phyloP scores from a whole-genome alignment of 495 filamentous ascomycete genomes.

The Penicillium turbatum region DNA sequence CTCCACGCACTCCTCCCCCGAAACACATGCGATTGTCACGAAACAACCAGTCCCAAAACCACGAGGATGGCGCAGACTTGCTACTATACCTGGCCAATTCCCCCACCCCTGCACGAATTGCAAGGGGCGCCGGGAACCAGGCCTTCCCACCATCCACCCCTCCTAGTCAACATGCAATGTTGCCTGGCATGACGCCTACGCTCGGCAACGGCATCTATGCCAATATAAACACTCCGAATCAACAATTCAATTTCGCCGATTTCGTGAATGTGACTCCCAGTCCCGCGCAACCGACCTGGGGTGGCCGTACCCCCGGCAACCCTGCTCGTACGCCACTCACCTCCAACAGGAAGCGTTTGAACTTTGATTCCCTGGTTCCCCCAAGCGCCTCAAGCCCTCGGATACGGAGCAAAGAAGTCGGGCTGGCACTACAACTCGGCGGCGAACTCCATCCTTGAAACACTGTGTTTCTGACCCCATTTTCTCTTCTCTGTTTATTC shows the following conservation, averaged over 20 bases:
- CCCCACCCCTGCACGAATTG: constrained; percentile 69
- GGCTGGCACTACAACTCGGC: constrained; percentile 40
- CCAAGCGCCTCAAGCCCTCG: constrained; percentile 41
- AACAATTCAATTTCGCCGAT: constrained; percentile 90
- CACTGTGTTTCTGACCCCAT: not conserved
- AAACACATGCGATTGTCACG: constrained; percentile 51
- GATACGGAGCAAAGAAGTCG: constrained; percentile 27
- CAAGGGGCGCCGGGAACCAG: constrained; percentile 33
- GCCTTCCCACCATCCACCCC: constrained; percentile 79
- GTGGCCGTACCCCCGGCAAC: constrained; percentile 52
- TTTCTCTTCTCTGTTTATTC: constrained; percentile 24
- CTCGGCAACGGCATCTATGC: constrained; percentile 59
- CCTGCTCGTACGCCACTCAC: constrained; percentile 57
- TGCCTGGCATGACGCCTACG: constrained; percentile 65
- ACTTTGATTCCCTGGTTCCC: constrained; percentile 62
- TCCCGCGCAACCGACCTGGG: constrained; percentile 82
- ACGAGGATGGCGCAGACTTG: constrained; percentile 84
- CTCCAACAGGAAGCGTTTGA: constrained; percentile 54
- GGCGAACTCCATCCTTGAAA: constrained; percentile 39
- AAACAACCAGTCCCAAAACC: constrained; percentile 43
- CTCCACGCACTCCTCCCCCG: constrained; percentile 75
- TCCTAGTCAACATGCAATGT: constrained; percentile 68
- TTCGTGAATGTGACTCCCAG: constrained; percentile 96
- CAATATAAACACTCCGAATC: constrained; percentile 54
- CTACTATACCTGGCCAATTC: constrained; percentile 90